Percentiles rank a stretch among this genome's conserved stretches.
These are phyloP conservation scores for Pyrenochaeta sp. DNA, from an alignment of 2,329 filamentous ascomycete species.

Conservation along the genomic window DNA sequence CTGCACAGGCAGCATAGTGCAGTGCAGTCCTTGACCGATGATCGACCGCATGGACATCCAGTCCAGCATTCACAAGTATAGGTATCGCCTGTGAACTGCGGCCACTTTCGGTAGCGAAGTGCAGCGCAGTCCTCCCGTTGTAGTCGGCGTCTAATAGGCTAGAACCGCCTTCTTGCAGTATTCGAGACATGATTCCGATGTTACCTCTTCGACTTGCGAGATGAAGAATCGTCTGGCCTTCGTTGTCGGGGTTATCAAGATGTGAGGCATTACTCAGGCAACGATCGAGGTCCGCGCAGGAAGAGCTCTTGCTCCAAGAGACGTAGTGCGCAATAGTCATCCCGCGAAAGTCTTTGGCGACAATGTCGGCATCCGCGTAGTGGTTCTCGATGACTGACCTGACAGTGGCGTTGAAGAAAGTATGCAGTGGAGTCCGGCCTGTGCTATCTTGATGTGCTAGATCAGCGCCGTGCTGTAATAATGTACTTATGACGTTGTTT, in stretches of 20 bases:
- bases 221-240: not conserved
- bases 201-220: not conserved
- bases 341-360: slow-evolving; percentile 5
- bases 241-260: not conserved
- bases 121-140: slow-evolving; percentile 1
- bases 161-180: not conserved
- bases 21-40: slow-evolving; percentile 1
- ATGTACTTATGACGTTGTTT: not conserved
- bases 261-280: not conserved
- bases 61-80: not conserved
- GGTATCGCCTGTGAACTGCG: slow-evolving; percentile 2
- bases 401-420: slow-evolving; percentile 3
- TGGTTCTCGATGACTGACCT: slow-evolving; percentile 2
- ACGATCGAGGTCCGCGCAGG: not conserved
- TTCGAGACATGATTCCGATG: not conserved
- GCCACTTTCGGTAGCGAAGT: slow-evolving; percentile 6
- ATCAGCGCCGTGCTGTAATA: slow-evolving; percentile 11
- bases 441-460: not conserved
- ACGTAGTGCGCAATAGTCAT: slow-evolving; percentile 17
- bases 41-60: slow-evolving; percentile 5
- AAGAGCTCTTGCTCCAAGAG: slow-evolving; percentile 6
- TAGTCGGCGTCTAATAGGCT: not conserved
- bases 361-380: slow-evolving; percentile 7
- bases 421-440: slow-evolving; percentile 13
- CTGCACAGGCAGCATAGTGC: slow-evolving; percentile 6